Base-by-base conservation (phyloP, 345 rosid species). In the Sonneratia caseolaris region DNA sequence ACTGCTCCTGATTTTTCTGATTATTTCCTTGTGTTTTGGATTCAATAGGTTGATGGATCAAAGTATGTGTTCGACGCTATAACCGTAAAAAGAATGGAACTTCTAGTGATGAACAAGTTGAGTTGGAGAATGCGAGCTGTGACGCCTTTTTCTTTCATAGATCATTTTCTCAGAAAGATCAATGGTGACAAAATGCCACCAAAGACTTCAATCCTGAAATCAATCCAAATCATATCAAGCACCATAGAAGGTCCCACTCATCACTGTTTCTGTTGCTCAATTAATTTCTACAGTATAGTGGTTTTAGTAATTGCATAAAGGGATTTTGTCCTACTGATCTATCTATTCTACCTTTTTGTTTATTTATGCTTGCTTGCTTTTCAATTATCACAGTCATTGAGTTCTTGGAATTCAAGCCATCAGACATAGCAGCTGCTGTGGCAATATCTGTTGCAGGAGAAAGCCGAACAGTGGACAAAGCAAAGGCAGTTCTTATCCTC, bases 401-500 rank as follows among this genome's bases (percentile, higher is more conserved):
- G 77, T 83, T 87, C 64, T 79, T 87, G 84, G 92, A 84, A 77
- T 89, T 83, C 81, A 84, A 81, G 83, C 86, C 95, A 66, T 89
- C 92, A 42, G 95, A 87, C 71, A 73, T 89, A 66, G 92, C 95
- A 81, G 95, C 92, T 18, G 92, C 92, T 37, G 92, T 86, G 86
- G 89, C 89, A n/a, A 75, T 86, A 66, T 82, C 86, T 76, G 78
- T 79, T 71, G 77, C 66, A 35, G 79, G 71, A 69, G 89, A 83
- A 82, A 68, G 73, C 79, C 77, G 72, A 77, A 69, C 78, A 68
- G 81, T 81, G 78, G 86, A 84, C 72, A 53, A 37, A 80, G 87
- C 86, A 72, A 79, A 82, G 73, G 80, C 88, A 55, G 18, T 62
- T 62, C 66, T 62, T 82, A 37, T 61, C 69, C 83, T 89, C 47